These are phyloP conservation scores for Apiotrichum laibachii DNA, from an alignment of 1,284 basidiomycete genomes.

Conservation along the genomic window DNA sequence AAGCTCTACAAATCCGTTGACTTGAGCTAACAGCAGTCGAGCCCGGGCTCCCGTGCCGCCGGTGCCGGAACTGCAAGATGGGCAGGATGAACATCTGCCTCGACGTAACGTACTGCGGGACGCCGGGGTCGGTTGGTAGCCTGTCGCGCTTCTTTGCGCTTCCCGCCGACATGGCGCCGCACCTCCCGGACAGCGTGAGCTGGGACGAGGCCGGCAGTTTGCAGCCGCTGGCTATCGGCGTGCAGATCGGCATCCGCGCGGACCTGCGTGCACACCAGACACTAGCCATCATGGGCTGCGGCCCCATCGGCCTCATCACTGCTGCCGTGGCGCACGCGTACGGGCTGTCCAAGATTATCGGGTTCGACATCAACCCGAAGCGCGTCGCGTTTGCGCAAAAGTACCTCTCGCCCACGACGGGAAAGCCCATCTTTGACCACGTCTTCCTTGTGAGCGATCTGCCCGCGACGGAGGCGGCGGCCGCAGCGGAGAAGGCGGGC, in stretches of 20 bases:
- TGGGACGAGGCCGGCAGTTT: constrained; percentile 61
- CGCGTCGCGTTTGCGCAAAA: constrained; percentile 82
- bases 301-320: constrained; percentile 54
- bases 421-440: constrained; percentile 42
- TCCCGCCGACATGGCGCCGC: constrained; percentile 49
- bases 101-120: constrained; percentile 43
- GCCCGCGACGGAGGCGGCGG: constrained; percentile 13
- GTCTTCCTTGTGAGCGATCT: constrained; percentile 37
- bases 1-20: constrained; percentile 9
- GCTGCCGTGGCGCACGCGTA: constrained; percentile 55
- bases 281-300: constrained; percentile 47
- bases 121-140: constrained; percentile 43
- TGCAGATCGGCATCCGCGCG: constrained; percentile 44
- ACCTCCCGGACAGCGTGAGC: constrained; percentile 50
- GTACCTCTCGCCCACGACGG: constrained; percentile 55
- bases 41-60: constrained; percentile 58
- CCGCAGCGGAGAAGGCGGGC: background rate
- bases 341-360: constrained; percentile 47
- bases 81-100: constrained; percentile 67
- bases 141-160: constrained; percentile 43
- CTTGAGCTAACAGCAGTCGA: constrained; percentile 48
- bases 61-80: constrained; percentile 55
- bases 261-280: constrained; percentile 44
- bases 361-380: constrained; percentile 66
- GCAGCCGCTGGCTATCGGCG: constrained; percentile 72